phyloP scores from a whole-genome alignment of 225 moss, liverwort and hornwort genomes.

The Physcomitrium patens region DNA sequence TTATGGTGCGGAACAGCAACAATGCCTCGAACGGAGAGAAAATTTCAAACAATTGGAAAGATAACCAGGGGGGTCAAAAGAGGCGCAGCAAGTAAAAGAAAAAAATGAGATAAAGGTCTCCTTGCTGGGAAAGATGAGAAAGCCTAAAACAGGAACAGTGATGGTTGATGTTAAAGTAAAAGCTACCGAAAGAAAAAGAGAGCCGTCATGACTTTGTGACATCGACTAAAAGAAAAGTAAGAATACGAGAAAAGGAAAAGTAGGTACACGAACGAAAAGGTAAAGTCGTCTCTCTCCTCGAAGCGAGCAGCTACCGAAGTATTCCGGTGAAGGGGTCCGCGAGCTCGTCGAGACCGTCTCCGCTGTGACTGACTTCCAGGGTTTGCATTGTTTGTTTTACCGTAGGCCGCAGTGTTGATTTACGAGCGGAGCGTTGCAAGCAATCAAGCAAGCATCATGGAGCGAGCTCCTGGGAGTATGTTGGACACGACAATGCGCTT shows the following conservation, averaged over 20 bases:
- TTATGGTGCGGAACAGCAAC: no score
- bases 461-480: conserved; percentile 58
- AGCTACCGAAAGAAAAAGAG: background rate
- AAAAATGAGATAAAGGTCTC: no score
- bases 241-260: conserved; percentile 5
- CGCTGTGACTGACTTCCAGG: background rate
- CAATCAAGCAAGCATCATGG: conserved; percentile 38
- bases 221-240: background rate
- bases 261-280: conserved; percentile 18
- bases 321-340: no score
- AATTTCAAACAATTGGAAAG: no score
- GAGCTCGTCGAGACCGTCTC: background rate
- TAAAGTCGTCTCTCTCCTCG: background rate
- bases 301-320: background rate
- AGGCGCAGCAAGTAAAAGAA: no score
- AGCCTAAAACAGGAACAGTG: no score
- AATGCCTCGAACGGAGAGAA: no score
- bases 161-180: background rate
- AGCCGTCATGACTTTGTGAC: background rate
- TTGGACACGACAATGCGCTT: conserved; percentile 82
- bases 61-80: no score
- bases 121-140: no score
- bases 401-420: background rate
- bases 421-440: conserved; percentile 19
- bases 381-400: background rate